Percentiles rank a stretch among this genome's conserved stretches.
Conservation (phyloP, 2,329 filamentous ascomycete genomes). For the Neopestalotiopsis rosae region DNA sequence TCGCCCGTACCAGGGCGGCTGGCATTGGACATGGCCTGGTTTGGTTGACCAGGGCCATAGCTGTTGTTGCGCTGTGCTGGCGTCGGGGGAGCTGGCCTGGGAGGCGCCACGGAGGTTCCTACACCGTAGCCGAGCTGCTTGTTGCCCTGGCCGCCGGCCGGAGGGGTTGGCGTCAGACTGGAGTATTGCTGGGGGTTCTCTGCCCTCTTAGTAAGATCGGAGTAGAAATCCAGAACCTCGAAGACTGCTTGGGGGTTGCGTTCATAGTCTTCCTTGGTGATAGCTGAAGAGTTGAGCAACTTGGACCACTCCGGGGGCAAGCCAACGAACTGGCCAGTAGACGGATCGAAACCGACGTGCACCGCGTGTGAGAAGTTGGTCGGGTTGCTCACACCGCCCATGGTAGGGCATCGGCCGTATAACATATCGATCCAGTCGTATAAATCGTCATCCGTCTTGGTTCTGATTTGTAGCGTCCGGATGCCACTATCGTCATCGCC, state of each 20-base stretch:
- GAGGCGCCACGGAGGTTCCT: slow-evolving; percentile 68
- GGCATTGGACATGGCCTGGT: slow-evolving; percentile 42
- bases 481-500: slow-evolving; percentile 81
- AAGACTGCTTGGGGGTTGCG: slow-evolving; percentile 89
- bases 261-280: slow-evolving; percentile 98
- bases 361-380: slow-evolving; percentile 98
- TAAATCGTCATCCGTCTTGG: slow-evolving; percentile 94
- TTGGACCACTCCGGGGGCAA: slow-evolving; percentile 97
- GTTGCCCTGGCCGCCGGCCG: slow-evolving; percentile 59
- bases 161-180: slow-evolving; percentile 71
- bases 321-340: slow-evolving; percentile 93
- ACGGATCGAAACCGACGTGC: slow-evolving; percentile 95
- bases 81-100: slow-evolving; percentile 67
- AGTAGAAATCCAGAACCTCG: slow-evolving; percentile 85
- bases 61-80: slow-evolving; percentile 47
- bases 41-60: slow-evolving; percentile 43
- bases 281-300: slow-evolving; percentile 91
- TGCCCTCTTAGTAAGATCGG: slow-evolving; percentile 77
- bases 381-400: slow-evolving; percentile 97
- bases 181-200: slow-evolving; percentile 74
- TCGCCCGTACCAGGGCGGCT: slow-evolving; percentile 52
- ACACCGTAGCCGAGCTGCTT: slow-evolving; percentile 68
- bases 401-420: slow-evolving; percentile 93
- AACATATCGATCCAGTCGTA: slow-evolving; percentile 99
- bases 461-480: slow-evolving; percentile 87